Percentiles rank a stretch among this genome's conserved stretches.
Conservation (phyloP, 2,329 filamentous ascomycete species). For the Hymenoscyphus fructigenus region DNA sequence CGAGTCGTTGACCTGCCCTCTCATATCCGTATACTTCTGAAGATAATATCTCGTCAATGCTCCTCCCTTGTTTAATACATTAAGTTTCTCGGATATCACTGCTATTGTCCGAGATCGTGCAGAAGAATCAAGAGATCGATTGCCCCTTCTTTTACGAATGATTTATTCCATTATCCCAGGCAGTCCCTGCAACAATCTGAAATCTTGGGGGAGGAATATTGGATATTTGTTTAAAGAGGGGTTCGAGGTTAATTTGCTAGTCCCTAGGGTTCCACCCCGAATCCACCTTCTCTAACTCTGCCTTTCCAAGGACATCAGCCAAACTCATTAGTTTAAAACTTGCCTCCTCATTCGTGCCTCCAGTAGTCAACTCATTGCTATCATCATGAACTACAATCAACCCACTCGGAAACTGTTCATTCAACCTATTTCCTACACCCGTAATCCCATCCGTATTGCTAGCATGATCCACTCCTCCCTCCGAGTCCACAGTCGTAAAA, state of each 20-base stretch:
- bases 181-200: too few species aligned
- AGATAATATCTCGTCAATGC: too few species aligned
- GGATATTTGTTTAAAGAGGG: too few species aligned
- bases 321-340: constrained; percentile 4
- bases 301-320: neutral
- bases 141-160: too few species aligned
- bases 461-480: constrained; percentile 1
- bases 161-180: too few species aligned
- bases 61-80: too few species aligned
- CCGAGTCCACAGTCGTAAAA: constrained; percentile 1
- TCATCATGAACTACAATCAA: constrained; percentile 6
- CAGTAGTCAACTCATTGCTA: neutral
- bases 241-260: neutral
- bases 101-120: too few species aligned
- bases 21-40: too few species aligned
- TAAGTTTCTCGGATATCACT: too few species aligned
- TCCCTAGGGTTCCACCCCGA: neutral
- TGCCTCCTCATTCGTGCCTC: neutral
- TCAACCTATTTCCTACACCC: constrained; percentile 1
- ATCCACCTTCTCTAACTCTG: neutral
- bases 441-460: constrained; percentile 5
- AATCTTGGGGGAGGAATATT: too few species aligned
- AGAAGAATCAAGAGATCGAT: too few species aligned
- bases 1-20: too few species aligned
- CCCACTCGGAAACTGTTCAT: neutral